These are phyloP conservation scores for Seiridium unicorne DNA, from an alignment of 2,329 filamentous ascomycete genomes.

Conservation along the genomic window DNA sequence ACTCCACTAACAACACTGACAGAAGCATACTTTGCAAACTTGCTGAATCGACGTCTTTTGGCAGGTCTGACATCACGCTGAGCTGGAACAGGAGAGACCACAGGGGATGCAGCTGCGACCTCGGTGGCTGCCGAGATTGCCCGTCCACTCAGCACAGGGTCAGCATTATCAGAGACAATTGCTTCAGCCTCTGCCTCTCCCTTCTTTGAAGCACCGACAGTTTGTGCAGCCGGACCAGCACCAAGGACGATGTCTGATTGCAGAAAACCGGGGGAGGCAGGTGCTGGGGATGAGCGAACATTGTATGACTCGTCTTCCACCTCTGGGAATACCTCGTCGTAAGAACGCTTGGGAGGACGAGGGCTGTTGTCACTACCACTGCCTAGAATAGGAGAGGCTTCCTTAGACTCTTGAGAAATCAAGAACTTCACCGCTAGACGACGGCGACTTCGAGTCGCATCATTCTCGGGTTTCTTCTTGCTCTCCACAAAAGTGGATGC, in stretches of 20 bases:
- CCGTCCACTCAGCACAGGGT: not conserved
- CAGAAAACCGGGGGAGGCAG: too few species aligned
- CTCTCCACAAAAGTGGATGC: conserved; percentile 28
- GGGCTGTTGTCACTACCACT: not conserved
- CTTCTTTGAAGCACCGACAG: not conserved
- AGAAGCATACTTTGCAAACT: conserved; percentile 20
- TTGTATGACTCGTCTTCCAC: not conserved
- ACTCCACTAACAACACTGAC: conserved; percentile 18
- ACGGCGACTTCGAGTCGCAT: conserved; percentile 10
- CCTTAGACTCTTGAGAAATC: conserved; percentile 21
- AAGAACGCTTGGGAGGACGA: conserved; percentile 19
- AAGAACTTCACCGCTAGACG: conserved; percentile 26
- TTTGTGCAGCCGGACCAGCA: too few species aligned
- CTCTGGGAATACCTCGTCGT: conserved; percentile 21
- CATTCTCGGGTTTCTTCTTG: conserved; percentile 18
- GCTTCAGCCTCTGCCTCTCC: not conserved
- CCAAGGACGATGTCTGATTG: too few species aligned
- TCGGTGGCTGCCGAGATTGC: not conserved
- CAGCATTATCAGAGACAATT: not conserved
- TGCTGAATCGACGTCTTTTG: conserved; percentile 27
- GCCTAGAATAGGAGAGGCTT: not conserved
- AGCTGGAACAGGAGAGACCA: not conserved
- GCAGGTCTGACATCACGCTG: conserved; percentile 16
- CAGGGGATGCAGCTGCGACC: not conserved
- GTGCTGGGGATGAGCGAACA: not conserved